A percentile compares a stretch with the other conserved stretches of the same genome.
These are phyloP conservation scores for Tranzscheliella williamsii DNA, from an alignment of 1,284 basidiomycete genomes.

Conservation along the genomic window DNA sequence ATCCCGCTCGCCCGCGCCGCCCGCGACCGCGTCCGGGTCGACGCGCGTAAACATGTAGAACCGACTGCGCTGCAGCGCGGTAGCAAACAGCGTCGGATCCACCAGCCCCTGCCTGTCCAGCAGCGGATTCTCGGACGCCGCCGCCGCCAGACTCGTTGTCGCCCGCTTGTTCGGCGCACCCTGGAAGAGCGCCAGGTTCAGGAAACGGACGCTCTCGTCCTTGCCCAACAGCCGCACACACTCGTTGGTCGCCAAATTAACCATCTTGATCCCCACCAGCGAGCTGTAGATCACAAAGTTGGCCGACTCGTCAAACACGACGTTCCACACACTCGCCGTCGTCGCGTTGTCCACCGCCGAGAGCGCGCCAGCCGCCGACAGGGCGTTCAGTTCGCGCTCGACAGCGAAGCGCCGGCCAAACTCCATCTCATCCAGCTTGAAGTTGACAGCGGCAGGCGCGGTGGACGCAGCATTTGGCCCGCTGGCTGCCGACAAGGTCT, in stretches of 20 bases:
- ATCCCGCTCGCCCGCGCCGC: conserved; percentile 83
- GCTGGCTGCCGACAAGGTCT: neutral
- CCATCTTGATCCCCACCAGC: conserved; percentile 92
- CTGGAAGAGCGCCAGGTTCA: conserved; percentile 88
- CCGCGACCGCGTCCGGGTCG: conserved; percentile 64
- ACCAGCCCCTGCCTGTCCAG: conserved; percentile 70
- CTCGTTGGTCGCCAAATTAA: conserved; percentile 90
- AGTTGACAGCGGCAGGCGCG: conserved; percentile 63
- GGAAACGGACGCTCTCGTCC: conserved; percentile 88
- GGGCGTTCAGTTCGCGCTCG: conserved; percentile 86
- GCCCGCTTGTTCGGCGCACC: conserved; percentile 86
- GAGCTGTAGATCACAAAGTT: conserved; percentile 91
- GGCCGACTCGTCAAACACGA: conserved; percentile 95
- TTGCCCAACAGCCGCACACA: conserved; percentile 89
- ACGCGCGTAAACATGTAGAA: conserved; percentile 94
- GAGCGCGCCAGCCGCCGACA: conserved; percentile 64
- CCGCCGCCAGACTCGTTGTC: conserved; percentile 78
- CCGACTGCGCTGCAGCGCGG: conserved; percentile 87
- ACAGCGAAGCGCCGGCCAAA: conserved; percentile 91
- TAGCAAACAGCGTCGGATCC: conserved; percentile 91
- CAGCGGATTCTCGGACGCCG: conserved; percentile 91
- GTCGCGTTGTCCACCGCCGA: conserved; percentile 60
- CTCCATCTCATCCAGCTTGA: conserved; percentile 97
- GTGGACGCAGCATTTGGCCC: neutral
- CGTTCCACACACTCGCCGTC: conserved; percentile 63